phyloP scores from a whole-genome alignment of 1,284 basidiomycete genomes.

The Mycena sp. region DNA sequence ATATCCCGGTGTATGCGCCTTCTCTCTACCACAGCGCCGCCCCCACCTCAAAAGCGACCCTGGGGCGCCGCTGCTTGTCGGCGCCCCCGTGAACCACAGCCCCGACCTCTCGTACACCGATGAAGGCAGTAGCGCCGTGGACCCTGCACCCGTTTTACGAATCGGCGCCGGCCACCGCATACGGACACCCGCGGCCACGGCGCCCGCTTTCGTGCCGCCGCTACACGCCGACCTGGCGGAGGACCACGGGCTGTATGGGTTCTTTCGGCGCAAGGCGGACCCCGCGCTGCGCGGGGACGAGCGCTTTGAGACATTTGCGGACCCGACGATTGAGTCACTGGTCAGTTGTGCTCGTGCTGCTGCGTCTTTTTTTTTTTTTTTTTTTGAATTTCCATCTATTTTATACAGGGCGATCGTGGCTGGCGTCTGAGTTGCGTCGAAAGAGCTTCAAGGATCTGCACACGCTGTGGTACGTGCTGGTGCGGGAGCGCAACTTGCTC shows the following conservation, averaged over 20 bases:
- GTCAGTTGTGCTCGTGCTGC: conserved; percentile 29
- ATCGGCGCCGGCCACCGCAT: background rate
- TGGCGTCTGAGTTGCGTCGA: conserved; percentile 82
- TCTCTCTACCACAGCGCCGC: conserved; percentile 4
- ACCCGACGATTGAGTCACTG: conserved; percentile 50
- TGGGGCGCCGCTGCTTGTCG: background rate
- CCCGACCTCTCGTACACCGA: background rate
- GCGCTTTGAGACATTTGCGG: conserved; percentile 55
- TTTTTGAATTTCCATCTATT: background rate
- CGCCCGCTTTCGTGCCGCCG: conserved; percentile 5
- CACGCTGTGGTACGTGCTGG: conserved; percentile 90
- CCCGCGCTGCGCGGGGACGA: conserved; percentile 47
- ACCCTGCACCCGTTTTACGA: background rate
- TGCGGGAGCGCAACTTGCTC: conserved; percentile 89
- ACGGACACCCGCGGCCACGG: background rate
- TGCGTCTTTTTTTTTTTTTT: background rate
- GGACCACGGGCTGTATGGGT: conserved; percentile 79
- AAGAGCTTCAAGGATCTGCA: conserved; percentile 95
- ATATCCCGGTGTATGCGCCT: conserved; percentile 22
- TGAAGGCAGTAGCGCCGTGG: background rate
- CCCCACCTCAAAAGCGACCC: background rate
- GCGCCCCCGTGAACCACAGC: conserved; percentile 4
- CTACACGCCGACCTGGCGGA: conserved; percentile 8
- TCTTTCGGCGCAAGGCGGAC: conserved; percentile 68
- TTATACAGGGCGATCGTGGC: conserved; percentile 86